A percentile compares a stretch with the other conserved stretches of the same genome.
phyloP scores from a whole-genome alignment of 306 rosid genomes.

The Vigna trinervia region DNA sequence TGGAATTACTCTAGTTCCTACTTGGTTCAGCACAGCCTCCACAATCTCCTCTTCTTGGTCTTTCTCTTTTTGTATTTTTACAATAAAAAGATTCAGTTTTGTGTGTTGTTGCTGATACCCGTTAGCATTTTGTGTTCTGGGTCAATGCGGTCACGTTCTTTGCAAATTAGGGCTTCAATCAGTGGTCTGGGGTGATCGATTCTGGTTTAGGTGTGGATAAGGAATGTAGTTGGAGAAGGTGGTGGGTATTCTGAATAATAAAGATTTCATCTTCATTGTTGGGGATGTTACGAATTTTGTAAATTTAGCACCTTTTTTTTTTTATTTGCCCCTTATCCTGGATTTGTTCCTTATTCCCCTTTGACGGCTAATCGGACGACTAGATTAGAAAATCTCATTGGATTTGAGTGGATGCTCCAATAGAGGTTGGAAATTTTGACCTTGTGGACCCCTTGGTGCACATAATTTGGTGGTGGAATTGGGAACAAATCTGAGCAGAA shows the following conservation, averaged over 20 bases:
- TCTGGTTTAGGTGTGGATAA: conserved; percentile 3
- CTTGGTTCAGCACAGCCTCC: conserved; percentile 42
- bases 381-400: conserved; percentile 44
- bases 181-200: conserved; percentile 44
- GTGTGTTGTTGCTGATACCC: conserved; percentile 39
- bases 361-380: conserved; percentile 15
- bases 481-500: conserved; percentile 53
- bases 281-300: conserved; percentile 37
- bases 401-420: conserved; percentile 44
- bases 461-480: conserved; percentile 52
- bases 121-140: conserved; percentile 43
- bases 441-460: conserved; percentile 44
- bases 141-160: conserved; percentile 49
- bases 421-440: conserved; percentile 43
- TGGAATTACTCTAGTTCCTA: conserved; percentile 48
- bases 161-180: conserved; percentile 55
- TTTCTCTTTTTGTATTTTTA: neutral
- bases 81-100: conserved; percentile 16
- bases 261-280: conserved; percentile 43
- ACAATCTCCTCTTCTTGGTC: conserved; percentile 34
- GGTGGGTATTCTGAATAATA: conserved; percentile 38
- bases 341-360: conserved; percentile 39
- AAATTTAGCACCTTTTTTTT: conserved; percentile 39
- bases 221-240: conserved; percentile 49
- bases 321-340: conserved; percentile 6